A percentile compares a stretch with the other conserved stretches of the same genome.
Conservation (phyloP, 345 rosid genomes). For the Erodium maritimum region DNA sequence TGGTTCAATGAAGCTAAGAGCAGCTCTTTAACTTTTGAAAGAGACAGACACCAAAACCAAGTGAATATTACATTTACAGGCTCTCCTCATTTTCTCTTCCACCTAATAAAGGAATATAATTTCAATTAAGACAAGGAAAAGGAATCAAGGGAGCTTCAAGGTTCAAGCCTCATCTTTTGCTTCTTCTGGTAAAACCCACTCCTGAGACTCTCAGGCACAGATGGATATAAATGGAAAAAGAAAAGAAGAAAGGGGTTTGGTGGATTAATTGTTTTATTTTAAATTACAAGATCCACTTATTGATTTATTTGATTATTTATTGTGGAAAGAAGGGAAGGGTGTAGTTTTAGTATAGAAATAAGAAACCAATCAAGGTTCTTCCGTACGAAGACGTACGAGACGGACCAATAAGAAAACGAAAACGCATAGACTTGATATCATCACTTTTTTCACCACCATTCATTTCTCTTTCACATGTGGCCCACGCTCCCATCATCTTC, state of each 20-base stretch:
- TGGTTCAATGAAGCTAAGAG: too few species aligned
- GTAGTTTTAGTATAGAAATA: too few species aligned
- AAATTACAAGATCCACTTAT: too few species aligned
- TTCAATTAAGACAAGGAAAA: not conserved
- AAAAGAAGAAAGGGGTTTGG: not conserved
- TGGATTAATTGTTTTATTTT: too few species aligned
- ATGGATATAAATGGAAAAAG: not conserved
- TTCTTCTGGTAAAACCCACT: constrained; percentile 33
- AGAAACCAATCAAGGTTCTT: too few species aligned
- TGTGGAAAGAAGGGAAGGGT: too few species aligned
- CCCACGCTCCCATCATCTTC: not conserved
- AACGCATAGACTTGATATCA: not conserved
- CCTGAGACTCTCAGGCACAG: constrained; percentile 12
- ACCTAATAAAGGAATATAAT: not conserved
- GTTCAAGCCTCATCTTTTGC: constrained; percentile 27
- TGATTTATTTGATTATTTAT: too few species aligned
- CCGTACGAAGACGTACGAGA: not conserved
- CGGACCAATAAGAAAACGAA: not conserved
- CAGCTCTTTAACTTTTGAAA: too few species aligned
- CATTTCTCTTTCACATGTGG: not conserved
- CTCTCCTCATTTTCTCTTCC: too few species aligned
- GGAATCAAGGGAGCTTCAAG: not conserved
- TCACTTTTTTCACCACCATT: not conserved
- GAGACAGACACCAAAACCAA: too few species aligned
- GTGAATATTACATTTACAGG: too few species aligned